Evolutionary conservation across 1,284 basidiomycete genomes (phyloP).

Genomic region (Coriolopsis trogii): DNA sequence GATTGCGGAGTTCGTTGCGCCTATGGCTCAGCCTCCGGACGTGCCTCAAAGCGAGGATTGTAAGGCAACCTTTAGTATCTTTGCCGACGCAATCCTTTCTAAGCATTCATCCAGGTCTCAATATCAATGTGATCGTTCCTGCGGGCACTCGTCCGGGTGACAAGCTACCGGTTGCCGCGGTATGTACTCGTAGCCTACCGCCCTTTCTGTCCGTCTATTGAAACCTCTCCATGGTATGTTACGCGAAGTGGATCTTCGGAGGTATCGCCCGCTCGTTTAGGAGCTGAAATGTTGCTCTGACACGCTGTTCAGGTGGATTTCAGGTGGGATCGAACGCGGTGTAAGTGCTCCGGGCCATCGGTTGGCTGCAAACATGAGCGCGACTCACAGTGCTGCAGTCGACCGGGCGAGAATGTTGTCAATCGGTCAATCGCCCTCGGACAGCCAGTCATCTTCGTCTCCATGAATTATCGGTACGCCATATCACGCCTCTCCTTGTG

Average conservation of each 20-base stretch:
- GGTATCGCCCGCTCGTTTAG: conserved; percentile 35
- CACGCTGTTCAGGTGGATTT: conserved; percentile 8
- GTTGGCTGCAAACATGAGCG: too few relatives aligned
- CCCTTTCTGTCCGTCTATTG: neutral
- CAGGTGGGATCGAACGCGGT: conserved; percentile 16
- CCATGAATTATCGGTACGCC: conserved; percentile 39
- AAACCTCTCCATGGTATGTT: neutral
- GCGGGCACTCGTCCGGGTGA: conserved; percentile 39
- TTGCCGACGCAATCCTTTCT: neutral
- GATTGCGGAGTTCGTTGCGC: conserved; percentile 38
- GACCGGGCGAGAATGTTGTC: conserved; percentile 34
- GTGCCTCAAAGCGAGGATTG: conserved; percentile 48
- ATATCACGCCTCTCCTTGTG: neutral
- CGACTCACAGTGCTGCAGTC: conserved; percentile 15
- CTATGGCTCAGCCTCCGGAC: conserved; percentile 36
- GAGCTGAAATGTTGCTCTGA: neutral
- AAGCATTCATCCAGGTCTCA: conserved; percentile 47
- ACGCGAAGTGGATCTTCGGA: conserved; percentile 54
- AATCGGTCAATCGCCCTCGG: conserved; percentile 40
- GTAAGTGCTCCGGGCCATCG: neutral
- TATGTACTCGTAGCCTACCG: too few relatives aligned
- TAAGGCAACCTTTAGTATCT: conserved; percentile 27
- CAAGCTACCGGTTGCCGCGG: conserved; percentile 56
- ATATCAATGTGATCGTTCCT: conserved; percentile 58
- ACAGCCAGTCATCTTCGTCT: conserved; percentile 36